Percentiles rank a stretch among this genome's conserved stretches.
Conservation (phyloP, 2,329 filamentous ascomycete species). For the Stylonectria norvegica region DNA sequence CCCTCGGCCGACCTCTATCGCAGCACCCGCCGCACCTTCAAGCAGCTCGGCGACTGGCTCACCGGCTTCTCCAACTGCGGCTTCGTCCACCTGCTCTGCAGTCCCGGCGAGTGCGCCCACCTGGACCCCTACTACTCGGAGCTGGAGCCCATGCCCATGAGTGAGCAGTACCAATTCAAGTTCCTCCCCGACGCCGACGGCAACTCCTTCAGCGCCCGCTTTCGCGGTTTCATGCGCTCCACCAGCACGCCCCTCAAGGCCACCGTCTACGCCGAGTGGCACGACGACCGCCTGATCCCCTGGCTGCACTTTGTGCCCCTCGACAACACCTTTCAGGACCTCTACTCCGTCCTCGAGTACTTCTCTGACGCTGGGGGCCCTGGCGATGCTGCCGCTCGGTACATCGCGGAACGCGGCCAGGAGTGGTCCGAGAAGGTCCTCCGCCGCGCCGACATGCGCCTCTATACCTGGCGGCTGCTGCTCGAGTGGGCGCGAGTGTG, state of each 20-base stretch:
- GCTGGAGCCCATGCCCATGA: conserved; percentile 38
- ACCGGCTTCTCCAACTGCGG: conserved; percentile 39
- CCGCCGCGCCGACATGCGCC: conserved; percentile 61
- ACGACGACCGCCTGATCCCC: conserved; percentile 63
- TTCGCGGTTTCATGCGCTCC: conserved; percentile 59
- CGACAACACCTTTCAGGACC: conserved; percentile 64
- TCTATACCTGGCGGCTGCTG: conserved; percentile 62
- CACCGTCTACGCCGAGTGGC: conserved; percentile 72
- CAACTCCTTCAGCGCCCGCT: conserved; percentile 62
- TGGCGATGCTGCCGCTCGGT: conserved; percentile 54
- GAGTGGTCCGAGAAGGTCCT: conserved; percentile 61
- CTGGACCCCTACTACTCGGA: conserved; percentile 35
- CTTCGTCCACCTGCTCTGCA: conserved; percentile 43
- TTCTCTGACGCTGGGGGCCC: conserved; percentile 51
- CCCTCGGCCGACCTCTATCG: conserved; percentile 43
- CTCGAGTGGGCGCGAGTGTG: conserved; percentile 55
- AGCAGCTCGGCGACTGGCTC: conserved; percentile 41
- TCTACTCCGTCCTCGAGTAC: conserved; percentile 64
- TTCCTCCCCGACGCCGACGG: conserved; percentile 70
- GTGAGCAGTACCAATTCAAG: conserved; percentile 54
- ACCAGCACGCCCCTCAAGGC: conserved; percentile 67
- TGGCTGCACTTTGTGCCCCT: conserved; percentile 74
- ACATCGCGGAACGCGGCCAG: conserved; percentile 57
- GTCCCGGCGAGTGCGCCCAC: conserved; percentile 37
- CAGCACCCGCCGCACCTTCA: conserved; percentile 32